Evolutionary conservation across 2,329 filamentous ascomycete genomes (phyloP).

Genomic region (Penicillium sp.): DNA sequence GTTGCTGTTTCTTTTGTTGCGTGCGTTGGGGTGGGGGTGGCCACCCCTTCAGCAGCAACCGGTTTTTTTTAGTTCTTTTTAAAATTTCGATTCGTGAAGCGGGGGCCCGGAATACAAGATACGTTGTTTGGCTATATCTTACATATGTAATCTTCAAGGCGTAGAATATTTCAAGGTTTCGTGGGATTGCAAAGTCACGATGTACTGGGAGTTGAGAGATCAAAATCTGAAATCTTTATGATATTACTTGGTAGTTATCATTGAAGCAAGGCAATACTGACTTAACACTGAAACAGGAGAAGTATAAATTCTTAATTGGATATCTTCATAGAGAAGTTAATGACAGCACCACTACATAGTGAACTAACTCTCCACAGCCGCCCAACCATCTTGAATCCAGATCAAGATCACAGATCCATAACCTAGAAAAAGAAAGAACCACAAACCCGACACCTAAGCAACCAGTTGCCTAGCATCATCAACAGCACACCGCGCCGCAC

Average conservation of each 20-base stretch:
- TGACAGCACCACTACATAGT: background rate
- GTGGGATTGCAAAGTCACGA: background rate
- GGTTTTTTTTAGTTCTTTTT: background rate
- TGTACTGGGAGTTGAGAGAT: background rate
- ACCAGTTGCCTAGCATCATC: conserved; percentile 59
- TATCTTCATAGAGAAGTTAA: conserved; percentile 1
- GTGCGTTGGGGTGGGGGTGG: background rate
- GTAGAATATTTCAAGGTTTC: background rate
- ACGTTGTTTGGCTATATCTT: background rate
- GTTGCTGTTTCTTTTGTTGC: background rate
- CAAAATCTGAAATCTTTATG: background rate
- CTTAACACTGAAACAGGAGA: background rate
- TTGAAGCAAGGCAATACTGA: background rate
- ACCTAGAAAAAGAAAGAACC: background rate
- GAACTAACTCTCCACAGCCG: background rate
- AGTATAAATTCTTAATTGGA: conserved; percentile 4
- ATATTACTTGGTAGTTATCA: background rate
- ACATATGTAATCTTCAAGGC: background rate
- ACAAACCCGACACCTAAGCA: conserved; percentile 16
- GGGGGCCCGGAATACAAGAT: background rate
- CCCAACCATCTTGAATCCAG: background rate
- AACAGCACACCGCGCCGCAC: conserved; percentile 76
- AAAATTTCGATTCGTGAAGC: background rate
- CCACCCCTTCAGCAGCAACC: background rate
- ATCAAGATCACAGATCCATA: background rate